phyloP scores from a whole-genome alignment of 768 basidiomycete genomes.

The Panaeolus cyanescens region DNA sequence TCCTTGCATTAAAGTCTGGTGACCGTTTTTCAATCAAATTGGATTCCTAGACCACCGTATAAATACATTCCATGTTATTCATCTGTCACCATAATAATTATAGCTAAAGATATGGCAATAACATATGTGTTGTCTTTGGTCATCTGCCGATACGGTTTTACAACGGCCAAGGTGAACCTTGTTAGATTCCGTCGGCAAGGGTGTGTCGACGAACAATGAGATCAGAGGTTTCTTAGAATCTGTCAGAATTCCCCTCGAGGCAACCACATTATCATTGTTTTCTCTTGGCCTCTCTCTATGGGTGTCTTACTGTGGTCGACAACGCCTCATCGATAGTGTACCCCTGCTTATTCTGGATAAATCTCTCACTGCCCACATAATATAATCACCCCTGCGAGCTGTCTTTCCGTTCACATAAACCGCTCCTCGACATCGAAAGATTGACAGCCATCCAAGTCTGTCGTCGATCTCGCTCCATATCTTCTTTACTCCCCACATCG shows the following conservation, averaged over 20 bases:
- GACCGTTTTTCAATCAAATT: too few species aligned
- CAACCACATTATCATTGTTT: background rate
- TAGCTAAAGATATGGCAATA: background rate
- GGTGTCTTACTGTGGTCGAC: background rate
- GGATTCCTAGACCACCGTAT: too few species aligned
- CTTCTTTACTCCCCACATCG: background rate
- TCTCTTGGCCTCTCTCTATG: background rate
- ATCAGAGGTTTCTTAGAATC: background rate
- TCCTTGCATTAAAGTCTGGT: too few species aligned
- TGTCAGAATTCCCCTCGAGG: background rate
- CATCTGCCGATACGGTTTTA: background rate
- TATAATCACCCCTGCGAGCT: background rate
- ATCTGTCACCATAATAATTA: background rate
- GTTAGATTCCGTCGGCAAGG: background rate
- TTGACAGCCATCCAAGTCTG: background rate
- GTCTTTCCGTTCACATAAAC: background rate
- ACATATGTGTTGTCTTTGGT: background rate
- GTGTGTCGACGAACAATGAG: background rate
- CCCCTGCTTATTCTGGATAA: background rate
- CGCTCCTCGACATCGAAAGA: background rate
- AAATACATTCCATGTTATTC: background rate
- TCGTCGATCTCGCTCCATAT: background rate
- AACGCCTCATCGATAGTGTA: background rate
- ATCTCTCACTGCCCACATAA: background rate
- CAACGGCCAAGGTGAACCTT: background rate